Evolutionary conservation across 805 yeast species (phyloP), one percentile per base, ranked within the genome.

Genomic region (Candida golubevii): DNA sequence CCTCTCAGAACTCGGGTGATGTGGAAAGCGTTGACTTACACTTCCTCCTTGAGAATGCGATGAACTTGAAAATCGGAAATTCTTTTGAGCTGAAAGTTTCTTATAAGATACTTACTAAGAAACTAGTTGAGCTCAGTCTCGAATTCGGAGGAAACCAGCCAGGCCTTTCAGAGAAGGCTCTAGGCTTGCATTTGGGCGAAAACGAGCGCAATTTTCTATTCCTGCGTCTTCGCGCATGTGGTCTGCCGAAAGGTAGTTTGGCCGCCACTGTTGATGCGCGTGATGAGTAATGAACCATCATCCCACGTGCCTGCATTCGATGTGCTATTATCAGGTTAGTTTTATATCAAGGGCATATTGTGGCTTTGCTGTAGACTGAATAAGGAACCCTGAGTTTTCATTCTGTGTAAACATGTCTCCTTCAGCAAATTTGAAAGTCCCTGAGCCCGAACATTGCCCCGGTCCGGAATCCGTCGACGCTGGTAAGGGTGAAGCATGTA

Each of bases 371-470:
- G 32, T 29, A 12, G 32, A 29, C 6, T 29, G 23, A 18, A 18
- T 18, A 18, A 18, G 23, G 23, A 18, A 18, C 5, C 23, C 23
- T 18, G 23, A 5, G 23, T 5, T 18, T 18, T 5, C 23, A 18
- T 18, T 18, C 23, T 18, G 23, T 18, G 23, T 18, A 18, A 18
- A 18, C 23, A 41, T 45, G 44, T 27, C 44, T 26, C 44, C 44
- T 14, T 15, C 61, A 6, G 49, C 51, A 15, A 39, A 57, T 35
- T 56, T 68, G 23, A 53, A 72, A 44, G 87, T 82, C 0, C 89
- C 93, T 0, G 95, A 85, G 58, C 98, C 99, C 1, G 97, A 89
- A 60, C 98, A 93, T 64, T 93, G 99, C 69, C 99, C 99, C 0
- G 99, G 99, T 1, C 96, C 98, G 1, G 97, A 91, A 60, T 84